Conservation (phyloP, 2,329 filamentous ascomycete genomes). For the Aspergillus transmontanensis region DNA sequence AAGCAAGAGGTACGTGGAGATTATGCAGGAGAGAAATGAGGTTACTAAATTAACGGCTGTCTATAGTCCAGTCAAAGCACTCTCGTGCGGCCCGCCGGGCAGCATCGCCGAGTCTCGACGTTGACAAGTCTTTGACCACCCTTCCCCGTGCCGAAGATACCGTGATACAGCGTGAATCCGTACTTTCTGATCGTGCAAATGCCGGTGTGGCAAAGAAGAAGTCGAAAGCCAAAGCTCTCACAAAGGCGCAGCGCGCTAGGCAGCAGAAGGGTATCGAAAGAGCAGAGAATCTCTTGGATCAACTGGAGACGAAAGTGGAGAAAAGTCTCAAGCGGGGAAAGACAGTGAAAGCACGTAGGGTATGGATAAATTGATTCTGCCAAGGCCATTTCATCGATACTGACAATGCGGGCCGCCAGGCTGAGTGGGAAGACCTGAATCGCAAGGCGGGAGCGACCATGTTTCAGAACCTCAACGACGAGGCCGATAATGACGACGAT, state of each 20-base stretch:
- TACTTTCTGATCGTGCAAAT: conserved; percentile 52
- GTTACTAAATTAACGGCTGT: conserved; percentile 9
- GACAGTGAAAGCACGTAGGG: conserved; percentile 51
- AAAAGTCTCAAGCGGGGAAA: conserved; percentile 55
- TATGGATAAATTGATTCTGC: conserved; percentile 26
- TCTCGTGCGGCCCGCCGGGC: conserved; percentile 63
- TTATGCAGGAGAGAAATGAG: background rate
- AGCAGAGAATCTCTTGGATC: conserved; percentile 57
- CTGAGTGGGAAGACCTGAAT: conserved; percentile 47
- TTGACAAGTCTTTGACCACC: conserved; percentile 53
- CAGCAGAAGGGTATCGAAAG: conserved; percentile 59
- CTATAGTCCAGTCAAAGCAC: conserved; percentile 54
- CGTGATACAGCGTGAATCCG: conserved; percentile 44
- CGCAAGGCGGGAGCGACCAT: conserved; percentile 29
- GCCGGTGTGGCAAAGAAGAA: conserved; percentile 58
- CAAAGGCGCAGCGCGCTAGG: conserved; percentile 56
- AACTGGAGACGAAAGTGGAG: conserved; percentile 57
- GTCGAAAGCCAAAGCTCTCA: conserved; percentile 50
- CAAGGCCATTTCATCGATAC: background rate
- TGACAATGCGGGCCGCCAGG: conserved; percentile 30
- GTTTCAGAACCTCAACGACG: conserved; percentile 46
- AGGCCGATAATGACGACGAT: conserved; percentile 45
- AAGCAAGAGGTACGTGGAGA: conserved; percentile 36
- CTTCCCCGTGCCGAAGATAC: conserved; percentile 45
- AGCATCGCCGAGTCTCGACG: conserved; percentile 55